Conservation (phyloP, 2,329 filamentous ascomycete species). For the Celoporthe dispersa region DNA sequence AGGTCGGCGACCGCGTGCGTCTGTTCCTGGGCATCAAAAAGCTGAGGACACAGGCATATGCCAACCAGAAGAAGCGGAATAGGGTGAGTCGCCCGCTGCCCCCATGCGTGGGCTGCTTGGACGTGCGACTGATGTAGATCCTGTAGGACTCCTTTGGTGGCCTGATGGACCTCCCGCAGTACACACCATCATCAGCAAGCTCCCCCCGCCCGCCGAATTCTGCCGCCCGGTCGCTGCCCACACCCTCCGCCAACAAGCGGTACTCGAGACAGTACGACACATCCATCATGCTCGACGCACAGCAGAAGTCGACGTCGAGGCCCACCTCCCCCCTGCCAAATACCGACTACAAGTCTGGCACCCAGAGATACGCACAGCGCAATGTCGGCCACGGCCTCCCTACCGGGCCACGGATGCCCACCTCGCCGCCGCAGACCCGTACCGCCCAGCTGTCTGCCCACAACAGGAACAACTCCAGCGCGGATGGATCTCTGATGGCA, state of each 20-base stretch:
- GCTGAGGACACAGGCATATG: slow-evolving; percentile 74
- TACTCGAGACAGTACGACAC: slow-evolving; percentile 66
- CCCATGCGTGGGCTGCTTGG: too few relatives aligned
- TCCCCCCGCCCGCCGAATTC: slow-evolving; percentile 67
- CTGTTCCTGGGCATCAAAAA: slow-evolving; percentile 87
- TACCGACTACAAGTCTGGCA: slow-evolving; percentile 58
- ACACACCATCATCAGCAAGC: slow-evolving; percentile 61
- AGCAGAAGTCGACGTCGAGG: slow-evolving; percentile 62
- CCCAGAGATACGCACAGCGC: slow-evolving; percentile 61
- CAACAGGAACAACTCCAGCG: slow-evolving; percentile 78
- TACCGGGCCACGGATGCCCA: slow-evolving; percentile 56
- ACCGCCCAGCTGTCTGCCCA: slow-evolving; percentile 65
- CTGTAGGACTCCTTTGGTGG: slow-evolving; percentile 79
- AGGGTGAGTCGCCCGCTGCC: slow-evolving; percentile 61
- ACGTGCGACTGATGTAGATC: slow-evolving; percentile 24
- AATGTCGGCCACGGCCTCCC: slow-evolving; percentile 47
- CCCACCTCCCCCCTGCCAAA: slow-evolving; percentile 70
- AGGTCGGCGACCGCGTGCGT: slow-evolving; percentile 93
- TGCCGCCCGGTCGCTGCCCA: slow-evolving; percentile 49
- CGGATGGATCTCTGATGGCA: slow-evolving; percentile 85
- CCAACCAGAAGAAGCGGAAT: slow-evolving; percentile 81
- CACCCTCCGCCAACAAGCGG: slow-evolving; percentile 59
- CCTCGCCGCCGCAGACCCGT: slow-evolving; percentile 67
- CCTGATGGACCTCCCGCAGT: slow-evolving; percentile 64
- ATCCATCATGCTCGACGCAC: slow-evolving; percentile 46